Conservation (phyloP, 2,329 filamentous ascomycete species). For the Cryphonectria naterciae region DNA sequence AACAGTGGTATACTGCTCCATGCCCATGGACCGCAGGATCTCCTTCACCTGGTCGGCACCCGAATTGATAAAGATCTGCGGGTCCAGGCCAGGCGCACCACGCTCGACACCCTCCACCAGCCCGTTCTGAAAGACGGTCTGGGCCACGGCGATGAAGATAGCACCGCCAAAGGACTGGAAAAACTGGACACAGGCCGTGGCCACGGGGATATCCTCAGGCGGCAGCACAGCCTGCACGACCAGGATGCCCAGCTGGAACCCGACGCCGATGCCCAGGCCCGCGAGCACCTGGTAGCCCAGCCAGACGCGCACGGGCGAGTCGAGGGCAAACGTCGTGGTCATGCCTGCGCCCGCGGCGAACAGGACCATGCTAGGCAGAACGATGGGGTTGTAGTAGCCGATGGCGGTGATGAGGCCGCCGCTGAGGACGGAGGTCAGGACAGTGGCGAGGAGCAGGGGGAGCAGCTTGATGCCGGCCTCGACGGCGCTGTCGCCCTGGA, state of each 20-base stretch:
- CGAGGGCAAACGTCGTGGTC: constrained; percentile 53
- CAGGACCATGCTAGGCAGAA: constrained; percentile 47
- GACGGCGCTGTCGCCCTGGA: constrained; percentile 56
- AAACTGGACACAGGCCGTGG: constrained; percentile 57
- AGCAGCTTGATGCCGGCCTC: constrained; percentile 59
- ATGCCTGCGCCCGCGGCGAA: constrained; percentile 44
- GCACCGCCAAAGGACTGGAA: constrained; percentile 68
- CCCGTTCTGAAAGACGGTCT: constrained; percentile 69
- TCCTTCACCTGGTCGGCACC: constrained; percentile 47
- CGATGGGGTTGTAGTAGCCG: constrained; percentile 49
- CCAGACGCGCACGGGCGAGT: constrained; percentile 52
- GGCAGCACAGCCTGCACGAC: constrained; percentile 56
- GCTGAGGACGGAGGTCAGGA: constrained; percentile 50
- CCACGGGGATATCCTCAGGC: constrained; percentile 51
- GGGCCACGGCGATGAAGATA: constrained; percentile 65
- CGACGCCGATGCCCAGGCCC: constrained; percentile 53
- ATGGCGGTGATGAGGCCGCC: constrained; percentile 48
- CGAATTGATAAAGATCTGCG: constrained; percentile 26
- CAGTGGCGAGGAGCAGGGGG: constrained; percentile 55
- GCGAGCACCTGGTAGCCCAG: constrained; percentile 60
- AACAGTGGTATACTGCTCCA: constrained; percentile 45
- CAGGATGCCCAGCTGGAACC: constrained; percentile 50
- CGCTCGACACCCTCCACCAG: constrained; percentile 50
- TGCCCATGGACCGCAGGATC: constrained; percentile 47
- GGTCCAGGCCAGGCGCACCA: constrained; percentile 25